A percentile compares a stretch with the other conserved stretches of the same genome.
phyloP scores from a whole-genome alignment of 73 alveolate genomes.

The Uronychia binucleata region DNA sequence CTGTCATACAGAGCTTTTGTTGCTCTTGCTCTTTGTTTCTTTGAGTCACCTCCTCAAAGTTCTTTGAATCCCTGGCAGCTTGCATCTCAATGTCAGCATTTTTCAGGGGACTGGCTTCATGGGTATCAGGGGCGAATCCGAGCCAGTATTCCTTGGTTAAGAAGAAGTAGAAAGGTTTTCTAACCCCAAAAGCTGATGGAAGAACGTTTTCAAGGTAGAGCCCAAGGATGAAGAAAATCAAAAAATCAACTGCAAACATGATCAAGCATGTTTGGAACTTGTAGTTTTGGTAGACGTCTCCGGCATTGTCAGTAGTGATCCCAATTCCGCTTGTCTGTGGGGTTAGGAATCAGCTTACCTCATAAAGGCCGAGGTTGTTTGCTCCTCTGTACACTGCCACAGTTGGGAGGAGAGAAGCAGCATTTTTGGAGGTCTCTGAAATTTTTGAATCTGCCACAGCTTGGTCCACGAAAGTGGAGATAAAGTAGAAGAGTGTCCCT shows the following conservation, averaged over 20 bases:
- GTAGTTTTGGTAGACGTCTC: slow-evolving; percentile 42
- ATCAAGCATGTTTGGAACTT: slow-evolving; percentile 14
- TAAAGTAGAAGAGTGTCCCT: slow-evolving; percentile 46
- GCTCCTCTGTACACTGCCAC: slow-evolving; percentile 27
- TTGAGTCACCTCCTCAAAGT: slow-evolving; percentile 16
- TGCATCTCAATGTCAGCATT: slow-evolving; percentile 3
- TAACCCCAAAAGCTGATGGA: slow-evolving; percentile 76
- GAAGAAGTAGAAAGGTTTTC: slow-evolving; percentile 77
- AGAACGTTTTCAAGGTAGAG: slow-evolving; percentile 67
- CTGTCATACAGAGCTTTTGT: slow-evolving; percentile 18
- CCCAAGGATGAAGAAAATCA: slow-evolving; percentile 64
- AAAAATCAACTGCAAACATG: slow-evolving; percentile 25
- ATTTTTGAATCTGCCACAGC: slow-evolving; percentile 26
- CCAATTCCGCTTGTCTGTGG: slow-evolving; percentile 44
- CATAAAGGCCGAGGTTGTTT: slow-evolving; percentile 16
- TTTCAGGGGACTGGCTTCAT: slow-evolving; percentile 5
- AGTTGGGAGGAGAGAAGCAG: slow-evolving; percentile 2
- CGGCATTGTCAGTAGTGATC: not conserved
- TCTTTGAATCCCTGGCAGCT: slow-evolving; percentile 14
- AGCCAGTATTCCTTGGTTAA: slow-evolving; percentile 34
- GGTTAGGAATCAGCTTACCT: too few relatives aligned
- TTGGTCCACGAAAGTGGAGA: slow-evolving; percentile 46
- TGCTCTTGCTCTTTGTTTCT: slow-evolving; percentile 5
- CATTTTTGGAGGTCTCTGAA: slow-evolving; percentile 6
- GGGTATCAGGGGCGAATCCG: not conserved